phyloP scores from a whole-genome alignment of 352 stramenopile genomes.

The Peronosclerospora sorghi region DNA sequence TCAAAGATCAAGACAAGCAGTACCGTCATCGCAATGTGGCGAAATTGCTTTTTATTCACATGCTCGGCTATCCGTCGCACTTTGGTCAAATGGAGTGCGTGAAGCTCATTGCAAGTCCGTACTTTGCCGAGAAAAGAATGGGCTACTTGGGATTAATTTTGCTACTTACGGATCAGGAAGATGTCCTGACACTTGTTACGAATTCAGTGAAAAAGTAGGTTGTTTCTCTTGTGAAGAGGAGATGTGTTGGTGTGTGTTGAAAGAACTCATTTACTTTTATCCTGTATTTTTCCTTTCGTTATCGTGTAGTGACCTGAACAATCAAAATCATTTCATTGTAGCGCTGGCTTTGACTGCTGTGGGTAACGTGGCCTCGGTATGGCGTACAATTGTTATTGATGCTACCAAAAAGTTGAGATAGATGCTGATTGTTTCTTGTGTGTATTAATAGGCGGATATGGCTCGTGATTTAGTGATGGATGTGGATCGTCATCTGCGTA shows the following conservation, averaged over 20 bases:
- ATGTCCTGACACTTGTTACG: slow-evolving; percentile 99
- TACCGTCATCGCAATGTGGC: slow-evolving; percentile 98
- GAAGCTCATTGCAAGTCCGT: slow-evolving; percentile 97
- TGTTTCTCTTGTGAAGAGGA: background rate
- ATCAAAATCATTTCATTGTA: slow-evolving; percentile 91
- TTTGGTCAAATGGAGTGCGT: slow-evolving; percentile 99
- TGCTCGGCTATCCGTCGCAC: slow-evolving; percentile 99
- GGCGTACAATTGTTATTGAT: background rate
- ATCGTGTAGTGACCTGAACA: slow-evolving; percentile 85
- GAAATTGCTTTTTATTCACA: slow-evolving; percentile 99
- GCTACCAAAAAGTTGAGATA: background rate
- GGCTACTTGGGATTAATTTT: slow-evolving; percentile 97
- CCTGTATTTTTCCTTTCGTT: background rate
- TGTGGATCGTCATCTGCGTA: slow-evolving; percentile 91
- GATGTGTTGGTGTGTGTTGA: background rate
- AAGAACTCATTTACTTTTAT: background rate
- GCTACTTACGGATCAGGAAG: slow-evolving; percentile 95
- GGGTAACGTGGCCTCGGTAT: slow-evolving; percentile 94
- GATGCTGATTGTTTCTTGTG: background rate
- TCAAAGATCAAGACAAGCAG: slow-evolving; percentile 95
- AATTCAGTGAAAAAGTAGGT: slow-evolving; percentile 98
- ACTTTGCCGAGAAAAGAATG: slow-evolving; percentile 99
- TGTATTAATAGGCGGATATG: slow-evolving; percentile 88
- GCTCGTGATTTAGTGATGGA: slow-evolving; percentile 96
- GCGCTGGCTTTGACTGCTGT: slow-evolving; percentile 95